Evolutionary conservation across 2,329 filamentous ascomycete genomes (phyloP).

Genomic region (Talaromyces pinophilus): DNA sequence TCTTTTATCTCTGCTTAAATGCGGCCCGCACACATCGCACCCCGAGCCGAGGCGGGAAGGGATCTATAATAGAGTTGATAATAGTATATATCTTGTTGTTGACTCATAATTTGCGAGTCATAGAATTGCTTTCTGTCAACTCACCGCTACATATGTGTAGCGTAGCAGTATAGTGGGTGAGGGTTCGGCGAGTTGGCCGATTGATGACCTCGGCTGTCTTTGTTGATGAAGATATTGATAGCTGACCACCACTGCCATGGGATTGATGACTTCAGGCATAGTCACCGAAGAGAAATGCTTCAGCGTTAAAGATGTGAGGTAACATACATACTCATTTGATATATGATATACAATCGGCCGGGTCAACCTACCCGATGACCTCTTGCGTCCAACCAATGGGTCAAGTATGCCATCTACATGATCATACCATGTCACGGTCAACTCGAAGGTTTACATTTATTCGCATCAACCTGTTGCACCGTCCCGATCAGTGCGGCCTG

Average conservation of each 20-base stretch:
- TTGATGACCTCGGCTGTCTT: not conserved
- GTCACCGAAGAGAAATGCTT: not conserved
- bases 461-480: slow-evolving; percentile 28
- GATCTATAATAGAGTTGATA: not conserved
- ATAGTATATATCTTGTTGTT: not conserved
- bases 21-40: not conserved
- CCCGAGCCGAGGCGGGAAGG: not conserved
- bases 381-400: not conserved
- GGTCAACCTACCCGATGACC: not conserved
- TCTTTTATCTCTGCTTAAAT: not conserved
- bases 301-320: not conserved
- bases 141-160: not conserved
- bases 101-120: not conserved
- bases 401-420: not conserved
- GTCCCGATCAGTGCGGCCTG: slow-evolving; percentile 38
- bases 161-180: not conserved
- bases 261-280: not conserved
- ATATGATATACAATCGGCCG: not conserved
- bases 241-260: not conserved
- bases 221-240: not conserved
- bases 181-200: not conserved
- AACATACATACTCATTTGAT: slow-evolving; percentile 4
- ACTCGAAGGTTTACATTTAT: slow-evolving; percentile 15
- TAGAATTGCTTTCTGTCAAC: not conserved
- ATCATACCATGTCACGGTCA: not conserved